Base-by-base conservation (phyloP, 176 grass and related monocot genomes). In the Dendrocalamus sinicus region DNA sequence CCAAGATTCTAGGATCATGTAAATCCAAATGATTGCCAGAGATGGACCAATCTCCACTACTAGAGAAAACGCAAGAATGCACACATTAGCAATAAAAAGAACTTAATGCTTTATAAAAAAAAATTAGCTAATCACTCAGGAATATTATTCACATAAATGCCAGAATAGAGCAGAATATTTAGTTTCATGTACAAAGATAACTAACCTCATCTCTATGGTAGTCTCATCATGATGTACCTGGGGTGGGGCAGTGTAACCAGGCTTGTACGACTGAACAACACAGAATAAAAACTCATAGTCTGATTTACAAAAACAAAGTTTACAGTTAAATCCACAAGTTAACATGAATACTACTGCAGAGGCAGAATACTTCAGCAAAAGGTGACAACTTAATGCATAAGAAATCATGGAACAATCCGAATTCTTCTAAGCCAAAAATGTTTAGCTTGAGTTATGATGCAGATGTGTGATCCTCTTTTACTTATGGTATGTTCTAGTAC, bases 21-120 rank as follows among this genome's bases (percentile, higher is more conserved):
- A 98, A 79, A 85, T 93, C 93, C 80, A 98, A 52, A 50, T 70
- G 88, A 67, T 87, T 89, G 57, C 93, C 93, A 75, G 87, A 89
- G 70, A 98, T 91, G 14, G 89, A 89, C 95, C 95, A 98, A 65
- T 94, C 93, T 43, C 93, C 95, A 92, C 92, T 91, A 70, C 72
- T 83, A 72, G 4, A 58, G 66, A 69, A 53, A 24, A 83, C 24
- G 3, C 41, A 83, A 1, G 22, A 67, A 55, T 7, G 39, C 6
- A 81, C 41, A 58, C 16, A 53, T 78, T 15, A 66, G 28, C 62
- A 81, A 75, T 14, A n/a, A 53, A 67, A 62, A 80, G 14, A 79
- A 90, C 47, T 57, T 63, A 79, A 63, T 69, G 15, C 6, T 62
- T 83, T 5, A 71, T 23, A 81, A 57, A 28, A 45, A 45, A 70